Conservation (phyloP, 768 basidiomycete genomes). For the Crassisporium funariophilum region DNA sequence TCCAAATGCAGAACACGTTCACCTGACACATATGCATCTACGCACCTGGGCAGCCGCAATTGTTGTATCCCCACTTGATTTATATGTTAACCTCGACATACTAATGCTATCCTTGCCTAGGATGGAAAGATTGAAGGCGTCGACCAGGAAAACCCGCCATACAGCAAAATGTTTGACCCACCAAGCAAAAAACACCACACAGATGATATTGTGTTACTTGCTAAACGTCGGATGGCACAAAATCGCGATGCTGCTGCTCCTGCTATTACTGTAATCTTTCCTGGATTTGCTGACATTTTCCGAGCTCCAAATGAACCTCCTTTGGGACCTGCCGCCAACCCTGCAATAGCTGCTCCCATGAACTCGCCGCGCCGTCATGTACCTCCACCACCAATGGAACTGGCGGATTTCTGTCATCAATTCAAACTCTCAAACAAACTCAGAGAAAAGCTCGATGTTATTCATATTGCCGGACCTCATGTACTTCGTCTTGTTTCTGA, state of each 20-base stretch:
- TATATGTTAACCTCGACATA: neutral
- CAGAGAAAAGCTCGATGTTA: constrained; percentile 5
- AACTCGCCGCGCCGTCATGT: neutral
- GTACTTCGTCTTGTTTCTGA: constrained; percentile 3
- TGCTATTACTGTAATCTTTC: constrained; percentile 4
- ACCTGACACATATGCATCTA: constrained; percentile 14
- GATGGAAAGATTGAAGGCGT: constrained; percentile 6
- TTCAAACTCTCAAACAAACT: neutral
- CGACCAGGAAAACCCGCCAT: constrained; percentile 4
- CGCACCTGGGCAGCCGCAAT: constrained; percentile 15
- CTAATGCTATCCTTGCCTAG: neutral
- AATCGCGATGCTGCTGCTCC: constrained; percentile 1
- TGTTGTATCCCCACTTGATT: constrained; percentile 5
- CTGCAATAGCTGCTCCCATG: constrained; percentile 1
- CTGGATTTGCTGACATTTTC: constrained; percentile 5
- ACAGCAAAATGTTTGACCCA: constrained; percentile 11
- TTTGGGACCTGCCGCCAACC: neutral
- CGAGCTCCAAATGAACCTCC: constrained; percentile 1
- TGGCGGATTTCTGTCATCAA: neutral
- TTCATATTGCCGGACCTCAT: constrained; percentile 7
- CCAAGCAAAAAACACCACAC: neutral
- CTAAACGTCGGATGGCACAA: constrained; percentile 1
- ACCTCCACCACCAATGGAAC: constrained; percentile 2
- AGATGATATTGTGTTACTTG: constrained; percentile 7
- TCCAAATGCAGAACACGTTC: constrained; percentile 10